Evolutionary conservation across 768 basidiomycete species (phyloP).

Genomic region (Cubamyces lactineus): DNA sequence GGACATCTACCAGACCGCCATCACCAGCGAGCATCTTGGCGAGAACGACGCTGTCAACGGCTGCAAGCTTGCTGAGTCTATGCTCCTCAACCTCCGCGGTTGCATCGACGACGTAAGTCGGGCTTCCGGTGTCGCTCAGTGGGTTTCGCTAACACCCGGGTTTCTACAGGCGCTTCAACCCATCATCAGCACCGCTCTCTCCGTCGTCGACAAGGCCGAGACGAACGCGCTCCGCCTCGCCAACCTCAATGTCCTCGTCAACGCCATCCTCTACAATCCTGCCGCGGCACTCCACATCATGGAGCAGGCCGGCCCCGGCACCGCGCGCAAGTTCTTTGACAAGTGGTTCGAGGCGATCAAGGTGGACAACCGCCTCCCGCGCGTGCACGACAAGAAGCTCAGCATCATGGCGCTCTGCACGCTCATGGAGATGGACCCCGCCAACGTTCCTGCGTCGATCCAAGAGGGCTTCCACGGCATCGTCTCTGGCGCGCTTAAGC

Average conservation of each 20-base stretch:
- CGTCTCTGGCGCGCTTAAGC: constrained; percentile 66
- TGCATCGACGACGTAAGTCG: constrained; percentile 72
- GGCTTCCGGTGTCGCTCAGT: constrained; percentile 2
- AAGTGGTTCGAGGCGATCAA: constrained; percentile 82
- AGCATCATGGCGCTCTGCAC: constrained; percentile 76
- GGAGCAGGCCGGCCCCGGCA: constrained; percentile 60
- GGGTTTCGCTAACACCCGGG: background rate
- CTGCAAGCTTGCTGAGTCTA: constrained; percentile 81
- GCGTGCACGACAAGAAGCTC: constrained; percentile 91
- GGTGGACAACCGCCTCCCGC: constrained; percentile 58
- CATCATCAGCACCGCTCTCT: constrained; percentile 66
- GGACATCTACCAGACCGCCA: constrained; percentile 80
- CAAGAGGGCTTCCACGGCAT: constrained; percentile 78
- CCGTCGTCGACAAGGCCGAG: constrained; percentile 60
- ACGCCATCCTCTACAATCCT: constrained; percentile 83
- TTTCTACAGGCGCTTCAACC: constrained; percentile 57
- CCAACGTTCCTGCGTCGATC: constrained; percentile 57
- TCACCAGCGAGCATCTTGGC: constrained; percentile 72
- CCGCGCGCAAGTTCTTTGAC: constrained; percentile 78
- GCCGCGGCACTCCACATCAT: constrained; percentile 75
- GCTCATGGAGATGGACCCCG: constrained; percentile 70
- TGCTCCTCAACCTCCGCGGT: constrained; percentile 79
- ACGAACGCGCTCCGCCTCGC: constrained; percentile 71
- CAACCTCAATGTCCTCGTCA: constrained; percentile 83
- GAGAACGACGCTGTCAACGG: constrained; percentile 85